Evolutionary conservation across 2,329 filamentous ascomycete species (phyloP), one percentile per base, ranked within the genome.

Genomic region (Emydomyces testavorans): DNA sequence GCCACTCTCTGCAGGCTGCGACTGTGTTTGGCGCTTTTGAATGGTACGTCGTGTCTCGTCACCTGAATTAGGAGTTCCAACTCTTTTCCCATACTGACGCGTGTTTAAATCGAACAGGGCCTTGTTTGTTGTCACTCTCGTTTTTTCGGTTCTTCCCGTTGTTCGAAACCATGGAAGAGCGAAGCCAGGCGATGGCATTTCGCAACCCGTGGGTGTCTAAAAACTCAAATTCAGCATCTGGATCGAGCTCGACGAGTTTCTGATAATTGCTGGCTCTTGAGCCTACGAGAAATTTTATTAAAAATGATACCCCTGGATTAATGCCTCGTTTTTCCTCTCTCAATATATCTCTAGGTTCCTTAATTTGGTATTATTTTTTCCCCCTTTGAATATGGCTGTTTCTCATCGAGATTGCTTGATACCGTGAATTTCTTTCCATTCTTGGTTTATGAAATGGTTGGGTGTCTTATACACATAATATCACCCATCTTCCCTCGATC

Each of bases 1-100:
- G 84, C 63, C 70, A 71, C 37, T 69, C 75, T 8, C 67, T 75
- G 6, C 78, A 83, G 65, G 72, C 71, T 13, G 69, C 68, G 4
- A 65, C 66, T 15, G 69, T 70, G 2, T 72, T 75, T 58, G 69
- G 62, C 0, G 65, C 69, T 36, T 70, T 73, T 61, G 59, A 73
- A 59, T 68, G 74, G 68, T 70, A 57, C 57, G 64, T 59, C 31
- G 11, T 11, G 11, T 8, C 13, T 15, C 10, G 2, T 1, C 18
- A 40, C 24, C 1, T 20, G 28, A 26, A 4, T 38, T 8, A 29
- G 11, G 6, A 28, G 6, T 41, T 16, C 13, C 15, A 6, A 18
- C 20, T 20, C 6, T 13, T n/a, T 31, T 8, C 31, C 15, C 29
- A 23, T 40, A 21, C 43, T 48, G 11, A 43, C 16, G n/a, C 37